Conservation (phyloP, 73 alveolate species). For the Halteria grandinella region DNA sequence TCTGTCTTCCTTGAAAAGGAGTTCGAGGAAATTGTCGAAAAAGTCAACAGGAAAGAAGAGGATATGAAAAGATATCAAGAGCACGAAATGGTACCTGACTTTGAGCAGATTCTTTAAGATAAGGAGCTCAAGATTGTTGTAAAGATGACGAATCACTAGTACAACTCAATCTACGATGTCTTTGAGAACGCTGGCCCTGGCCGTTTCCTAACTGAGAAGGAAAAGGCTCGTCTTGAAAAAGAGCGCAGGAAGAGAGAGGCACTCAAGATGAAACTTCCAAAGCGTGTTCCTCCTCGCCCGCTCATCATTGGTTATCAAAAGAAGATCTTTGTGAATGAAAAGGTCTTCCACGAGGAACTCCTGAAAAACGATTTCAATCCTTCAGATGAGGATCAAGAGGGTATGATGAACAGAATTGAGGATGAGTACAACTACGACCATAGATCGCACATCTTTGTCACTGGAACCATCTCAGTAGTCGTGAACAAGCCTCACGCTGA, state of each 20-base stretch:
- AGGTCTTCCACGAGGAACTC: conserved; percentile 36
- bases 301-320: conserved; percentile 36
- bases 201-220: no score
- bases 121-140: conserved; percentile 16
- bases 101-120: conserved; percentile 2
- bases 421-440: conserved; percentile 12
- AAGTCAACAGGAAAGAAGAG: neutral
- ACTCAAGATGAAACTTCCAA: no score
- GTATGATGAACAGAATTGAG: conserved; percentile 11
- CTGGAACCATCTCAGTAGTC: conserved; percentile 45
- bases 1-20: conserved; percentile 2
- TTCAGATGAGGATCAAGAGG: conserved; percentile 40
- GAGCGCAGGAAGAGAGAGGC: no score
- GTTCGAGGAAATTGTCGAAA: neutral
- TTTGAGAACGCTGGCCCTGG: conserved; percentile 11
- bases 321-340: neutral
- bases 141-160: conserved; percentile 5
- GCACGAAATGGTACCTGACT: conserved; percentile 28
- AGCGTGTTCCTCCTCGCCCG: no score
- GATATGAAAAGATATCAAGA: conserved; percentile 4
- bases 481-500: conserved; percentile 42
- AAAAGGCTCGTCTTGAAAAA: no score
- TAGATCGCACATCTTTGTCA: conserved; percentile 29
- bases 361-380: neutral
- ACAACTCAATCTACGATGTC: conserved; percentile 29